Evolutionary conservation across 2,329 filamentous ascomycete species (phyloP).

Genomic region (Cladosporium sp.): DNA sequence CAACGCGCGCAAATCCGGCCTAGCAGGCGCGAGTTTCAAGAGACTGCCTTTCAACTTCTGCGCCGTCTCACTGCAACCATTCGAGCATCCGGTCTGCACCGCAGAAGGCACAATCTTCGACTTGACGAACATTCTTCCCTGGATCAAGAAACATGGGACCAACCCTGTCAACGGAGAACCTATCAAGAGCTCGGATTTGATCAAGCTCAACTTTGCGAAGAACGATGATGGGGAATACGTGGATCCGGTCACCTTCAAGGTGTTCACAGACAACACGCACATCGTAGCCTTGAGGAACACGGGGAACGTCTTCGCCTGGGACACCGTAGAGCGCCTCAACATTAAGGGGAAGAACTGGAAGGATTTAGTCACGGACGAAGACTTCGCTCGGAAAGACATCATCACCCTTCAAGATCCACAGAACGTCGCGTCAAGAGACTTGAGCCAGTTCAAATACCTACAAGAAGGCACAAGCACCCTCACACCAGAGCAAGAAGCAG

Average conservation of each 20-base stretch:
- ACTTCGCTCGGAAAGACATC: conserved; percentile 84
- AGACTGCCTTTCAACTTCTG: conserved; percentile 97
- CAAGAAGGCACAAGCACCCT: conserved; percentile 67
- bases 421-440: conserved; percentile 73
- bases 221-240: conserved; percentile 89
- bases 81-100: conserved; percentile 91
- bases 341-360: conserved; percentile 95
- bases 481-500: conserved; percentile 64
- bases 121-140: conserved; percentile 85
- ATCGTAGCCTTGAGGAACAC: conserved; percentile 81
- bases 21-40: conserved; percentile 61
- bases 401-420: conserved; percentile 96
- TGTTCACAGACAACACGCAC: conserved; percentile 96
- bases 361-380: conserved; percentile 79
- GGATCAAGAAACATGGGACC: conserved; percentile 88
- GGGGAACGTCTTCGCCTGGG: conserved; percentile 94
- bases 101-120: conserved; percentile 84
- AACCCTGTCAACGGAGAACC: conserved; percentile 82
- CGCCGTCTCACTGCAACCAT: conserved; percentile 90
- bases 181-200: conserved; percentile 72
- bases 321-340: conserved; percentile 91
- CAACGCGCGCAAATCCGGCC: conserved; percentile 52
- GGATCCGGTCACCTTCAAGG: conserved; percentile 94
- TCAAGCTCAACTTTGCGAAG: conserved; percentile 85
- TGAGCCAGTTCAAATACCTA: conserved; percentile 83